Evolutionary conservation across 805 yeast genomes (phyloP).

Genomic region (Ogataea henricii): DNA sequence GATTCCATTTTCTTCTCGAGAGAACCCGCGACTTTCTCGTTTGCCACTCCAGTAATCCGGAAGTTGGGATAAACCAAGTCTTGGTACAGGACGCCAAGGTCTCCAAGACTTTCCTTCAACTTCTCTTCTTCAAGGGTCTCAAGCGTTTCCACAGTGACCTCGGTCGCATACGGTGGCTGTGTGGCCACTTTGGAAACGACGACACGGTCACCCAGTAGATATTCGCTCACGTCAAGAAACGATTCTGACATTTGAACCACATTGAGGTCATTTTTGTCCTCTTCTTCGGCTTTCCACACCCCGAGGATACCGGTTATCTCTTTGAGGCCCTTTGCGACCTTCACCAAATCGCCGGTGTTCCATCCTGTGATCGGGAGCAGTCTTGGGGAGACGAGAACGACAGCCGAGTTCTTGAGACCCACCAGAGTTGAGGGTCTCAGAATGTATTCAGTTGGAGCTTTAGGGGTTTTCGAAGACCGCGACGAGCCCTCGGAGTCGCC

Average conservation of each 20-base stretch:
- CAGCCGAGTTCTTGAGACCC: conserved; percentile 16
- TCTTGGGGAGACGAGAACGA: conserved; percentile 28
- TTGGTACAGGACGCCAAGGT: conserved; percentile 63
- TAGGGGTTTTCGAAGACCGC: conserved; percentile 19
- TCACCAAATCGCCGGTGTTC: conserved; percentile 29
- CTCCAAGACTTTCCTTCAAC: conserved; percentile 47
- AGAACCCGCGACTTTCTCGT: conserved; percentile 1
- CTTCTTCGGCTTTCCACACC: conserved; percentile 28
- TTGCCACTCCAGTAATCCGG: conserved; percentile 13
- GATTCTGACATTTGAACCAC: conserved; percentile 29
- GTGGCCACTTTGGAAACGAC: conserved; percentile 45
- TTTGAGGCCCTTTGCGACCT: conserved; percentile 28
- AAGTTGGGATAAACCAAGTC: conserved; percentile 36
- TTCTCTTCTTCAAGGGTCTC: conserved; percentile 28
- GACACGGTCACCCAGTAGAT: conserved; percentile 35
- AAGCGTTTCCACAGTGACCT: conserved; percentile 14
- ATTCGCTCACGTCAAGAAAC: conserved; percentile 23
- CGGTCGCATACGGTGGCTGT: conserved; percentile 49
- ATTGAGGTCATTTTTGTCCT: conserved; percentile 26
- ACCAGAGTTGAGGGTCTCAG: conserved; percentile 27
- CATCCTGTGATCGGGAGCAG: conserved; percentile 25
- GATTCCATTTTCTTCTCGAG: conserved; percentile 3
- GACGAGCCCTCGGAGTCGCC: conserved; percentile 11
- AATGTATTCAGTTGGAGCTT: conserved; percentile 32
- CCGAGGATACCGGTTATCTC: conserved; percentile 22